Percentiles rank a stretch among this genome's conserved stretches.
phyloP scores from a whole-genome alignment of 2,329 filamentous ascomycete genomes.

The Colletotrichum eleusines region DNA sequence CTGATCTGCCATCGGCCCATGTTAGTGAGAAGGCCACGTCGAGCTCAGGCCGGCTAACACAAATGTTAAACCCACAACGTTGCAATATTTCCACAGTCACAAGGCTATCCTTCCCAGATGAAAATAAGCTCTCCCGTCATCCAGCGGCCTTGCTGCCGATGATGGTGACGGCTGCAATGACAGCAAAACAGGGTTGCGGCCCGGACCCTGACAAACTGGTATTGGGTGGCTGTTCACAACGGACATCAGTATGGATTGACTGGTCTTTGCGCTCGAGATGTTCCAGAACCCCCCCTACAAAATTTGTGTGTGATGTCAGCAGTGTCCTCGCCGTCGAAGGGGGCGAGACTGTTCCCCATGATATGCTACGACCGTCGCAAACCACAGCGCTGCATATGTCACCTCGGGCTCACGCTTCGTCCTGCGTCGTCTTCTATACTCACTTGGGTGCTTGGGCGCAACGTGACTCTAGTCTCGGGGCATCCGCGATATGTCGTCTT shows the following conservation, averaged over 20 bases:
- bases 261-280: background rate
- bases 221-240: background rate
- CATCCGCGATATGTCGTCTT: background rate
- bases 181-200: slow-evolving; percentile 16
- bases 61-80: background rate
- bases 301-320: background rate
- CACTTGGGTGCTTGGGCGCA: background rate
- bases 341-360: background rate
- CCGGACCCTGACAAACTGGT: background rate
- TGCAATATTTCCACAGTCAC: background rate
- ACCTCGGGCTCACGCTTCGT: background rate
- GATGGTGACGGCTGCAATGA: slow-evolving; percentile 22
- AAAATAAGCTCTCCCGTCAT: slow-evolving; percentile 26
- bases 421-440: background rate
- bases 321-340: background rate
- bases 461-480: background rate
- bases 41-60: background rate
- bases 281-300: background rate
- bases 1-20: slow-evolving; percentile 3
- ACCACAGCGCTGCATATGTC: background rate
- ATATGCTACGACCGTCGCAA: background rate
- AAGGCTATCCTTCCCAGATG: slow-evolving; percentile 23
- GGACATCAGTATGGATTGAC: background rate
- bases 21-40: background rate
- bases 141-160: background rate